A percentile compares a stretch with the other conserved stretches of the same genome.
Conservation (phyloP, 345 rosid genomes). For the Populus davidiana region DNA sequence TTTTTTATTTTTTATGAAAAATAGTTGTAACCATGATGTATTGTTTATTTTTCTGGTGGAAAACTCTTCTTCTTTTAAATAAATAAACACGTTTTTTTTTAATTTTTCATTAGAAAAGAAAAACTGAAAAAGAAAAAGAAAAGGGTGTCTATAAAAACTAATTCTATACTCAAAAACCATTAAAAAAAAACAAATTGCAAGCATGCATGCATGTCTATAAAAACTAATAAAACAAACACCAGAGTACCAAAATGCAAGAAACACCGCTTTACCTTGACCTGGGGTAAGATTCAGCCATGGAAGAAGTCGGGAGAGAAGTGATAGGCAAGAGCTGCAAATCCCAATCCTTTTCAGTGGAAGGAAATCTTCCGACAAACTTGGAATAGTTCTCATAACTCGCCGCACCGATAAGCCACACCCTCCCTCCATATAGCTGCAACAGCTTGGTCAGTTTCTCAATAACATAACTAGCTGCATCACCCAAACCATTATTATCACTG, state of each 20-base stretch:
- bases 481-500: not conserved
- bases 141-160: not conserved
- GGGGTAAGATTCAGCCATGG: constrained; percentile 49
- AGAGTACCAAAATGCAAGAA: not conserved
- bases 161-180: not conserved
- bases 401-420: constrained; percentile 51
- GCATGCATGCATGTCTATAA: not conserved
- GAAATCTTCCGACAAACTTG: constrained; percentile 46
- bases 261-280: constrained; percentile 57
- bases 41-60: too few species aligned
- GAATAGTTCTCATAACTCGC: constrained; percentile 47
- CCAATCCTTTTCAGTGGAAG: constrained; percentile 54
- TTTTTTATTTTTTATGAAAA: too few species aligned
- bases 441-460: constrained; percentile 41
- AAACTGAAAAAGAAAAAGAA: too few species aligned
- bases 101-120: too few species aligned
- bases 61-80: too few species aligned
- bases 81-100: too few species aligned
- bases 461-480: constrained; percentile 25
- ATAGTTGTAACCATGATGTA: too few species aligned
- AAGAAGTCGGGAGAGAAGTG: constrained; percentile 38
- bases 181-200: not conserved
- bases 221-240: not conserved
- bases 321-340: constrained; percentile 61
- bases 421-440: constrained; percentile 35